These are phyloP conservation scores for Rhododendron molle DNA, from an alignment of 148 eudicot genomes.

Conservation along the genomic window DNA sequence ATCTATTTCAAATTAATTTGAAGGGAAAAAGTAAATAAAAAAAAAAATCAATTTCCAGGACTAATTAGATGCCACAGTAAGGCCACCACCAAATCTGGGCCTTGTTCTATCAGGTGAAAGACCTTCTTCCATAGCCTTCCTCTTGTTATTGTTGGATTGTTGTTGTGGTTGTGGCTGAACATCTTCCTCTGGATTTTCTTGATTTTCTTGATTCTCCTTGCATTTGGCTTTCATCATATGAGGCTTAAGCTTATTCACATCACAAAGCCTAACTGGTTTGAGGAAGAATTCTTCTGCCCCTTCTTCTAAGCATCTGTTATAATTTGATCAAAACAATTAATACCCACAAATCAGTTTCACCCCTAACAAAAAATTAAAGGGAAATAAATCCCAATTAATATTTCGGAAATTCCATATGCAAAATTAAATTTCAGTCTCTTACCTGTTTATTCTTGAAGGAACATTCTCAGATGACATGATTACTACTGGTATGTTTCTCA, in stretches of 20 bases:
- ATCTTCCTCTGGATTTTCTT: conserved; percentile 19
- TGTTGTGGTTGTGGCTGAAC: conserved; percentile 13
- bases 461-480: conserved; percentile 98
- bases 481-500: conserved; percentile 87
- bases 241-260: conserved; percentile 76
- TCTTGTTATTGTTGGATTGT: conserved; percentile 46
- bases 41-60: not conserved
- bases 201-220: conserved; percentile 23
- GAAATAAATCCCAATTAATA: not conserved
- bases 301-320: conserved; percentile 80
- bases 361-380: not conserved
- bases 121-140: conserved; percentile 67
- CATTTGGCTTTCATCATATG: conserved; percentile 71
- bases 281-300: conserved; percentile 94
- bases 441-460: conserved; percentile 91
- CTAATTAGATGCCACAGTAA: conserved; percentile 43
- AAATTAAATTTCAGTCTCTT: conserved; percentile 4
- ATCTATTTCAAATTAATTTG: conserved; percentile 1
- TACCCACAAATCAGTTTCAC: not conserved
- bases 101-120: conserved; percentile 70
- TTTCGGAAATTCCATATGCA: not conserved
- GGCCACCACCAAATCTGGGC: conserved; percentile 62
- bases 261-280: conserved; percentile 75
- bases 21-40: not conserved
- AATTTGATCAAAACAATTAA: conserved; percentile 4